phyloP scores from a whole-genome alignment of 345 rosid species.

The Xanthoceras sorbifolium region DNA sequence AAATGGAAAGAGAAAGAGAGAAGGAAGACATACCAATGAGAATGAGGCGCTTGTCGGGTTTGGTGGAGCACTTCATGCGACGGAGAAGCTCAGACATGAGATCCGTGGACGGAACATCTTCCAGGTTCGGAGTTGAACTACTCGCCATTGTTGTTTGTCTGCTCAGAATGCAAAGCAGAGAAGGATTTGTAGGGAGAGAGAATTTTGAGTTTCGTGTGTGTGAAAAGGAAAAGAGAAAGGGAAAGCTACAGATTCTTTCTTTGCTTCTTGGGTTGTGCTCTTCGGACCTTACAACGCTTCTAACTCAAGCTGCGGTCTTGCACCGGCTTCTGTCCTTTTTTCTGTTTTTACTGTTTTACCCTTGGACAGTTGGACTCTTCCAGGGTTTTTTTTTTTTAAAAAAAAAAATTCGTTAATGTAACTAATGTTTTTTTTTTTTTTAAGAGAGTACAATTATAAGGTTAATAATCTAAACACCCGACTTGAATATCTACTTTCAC shows the following conservation, averaged over 20 bases:
- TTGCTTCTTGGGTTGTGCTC: background rate
- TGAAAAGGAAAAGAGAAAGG: background rate
- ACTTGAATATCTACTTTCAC: too few species aligned
- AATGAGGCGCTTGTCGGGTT: conserved; percentile 91
- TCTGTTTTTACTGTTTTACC: conserved; percentile 18
- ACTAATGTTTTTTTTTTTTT: too few species aligned
- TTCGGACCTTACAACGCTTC: conserved; percentile 35
- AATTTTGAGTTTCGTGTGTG: background rate
- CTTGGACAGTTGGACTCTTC: background rate
- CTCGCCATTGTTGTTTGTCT: conserved; percentile 43
- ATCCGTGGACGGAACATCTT: conserved; percentile 75
- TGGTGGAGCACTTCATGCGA: conserved; percentile 85
- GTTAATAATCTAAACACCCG: too few species aligned
- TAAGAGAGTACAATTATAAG: too few species aligned
- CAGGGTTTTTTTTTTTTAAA: too few species aligned
- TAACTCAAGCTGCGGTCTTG: conserved; percentile 11
- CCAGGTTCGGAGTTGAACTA: conserved; percentile 52
- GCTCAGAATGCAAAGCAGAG: background rate
- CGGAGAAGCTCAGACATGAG: conserved; percentile 95
- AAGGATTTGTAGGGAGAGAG: background rate
- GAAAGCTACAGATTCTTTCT: background rate
- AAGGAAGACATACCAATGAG: conserved; percentile 58
- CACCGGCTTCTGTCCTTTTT: background rate
- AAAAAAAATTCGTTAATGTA: too few species aligned
- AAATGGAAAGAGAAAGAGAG: background rate